Evolutionary conservation across 108 stramenopile genomes (phyloP).

Genomic region (Ochromonas danica): DNA sequence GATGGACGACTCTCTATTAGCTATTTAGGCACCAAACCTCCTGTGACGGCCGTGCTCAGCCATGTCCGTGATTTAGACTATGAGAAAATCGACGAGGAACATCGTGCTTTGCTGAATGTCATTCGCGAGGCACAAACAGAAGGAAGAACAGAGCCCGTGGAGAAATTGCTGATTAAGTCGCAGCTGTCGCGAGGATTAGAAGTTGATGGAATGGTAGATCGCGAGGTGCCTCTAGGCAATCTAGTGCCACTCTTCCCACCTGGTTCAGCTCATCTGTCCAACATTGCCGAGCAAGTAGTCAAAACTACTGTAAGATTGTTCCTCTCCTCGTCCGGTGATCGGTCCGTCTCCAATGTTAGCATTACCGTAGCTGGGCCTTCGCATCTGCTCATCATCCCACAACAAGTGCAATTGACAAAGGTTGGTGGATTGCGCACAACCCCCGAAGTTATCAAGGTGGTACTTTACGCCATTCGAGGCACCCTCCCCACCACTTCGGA

Average conservation of each 20-base stretch:
- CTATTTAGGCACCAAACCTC: slow-evolving; percentile 56
- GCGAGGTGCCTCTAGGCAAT: background rate
- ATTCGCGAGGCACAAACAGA: slow-evolving; percentile 48
- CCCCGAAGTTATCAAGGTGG: slow-evolving; percentile 25
- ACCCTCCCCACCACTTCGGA: background rate
- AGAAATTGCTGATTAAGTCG: slow-evolving; percentile 36
- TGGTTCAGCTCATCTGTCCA: background rate
- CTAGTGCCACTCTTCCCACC: background rate
- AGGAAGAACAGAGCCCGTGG: slow-evolving; percentile 33
- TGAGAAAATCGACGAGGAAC: slow-evolving; percentile 56
- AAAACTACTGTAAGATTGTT: slow-evolving; percentile 40
- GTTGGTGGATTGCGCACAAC: slow-evolving; percentile 1
- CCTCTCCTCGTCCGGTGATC: slow-evolving; percentile 40
- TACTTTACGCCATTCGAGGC: slow-evolving; percentile 3
- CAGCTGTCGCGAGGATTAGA: slow-evolving; percentile 42
- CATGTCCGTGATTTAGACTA: slow-evolving; percentile 51
- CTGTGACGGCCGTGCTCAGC: slow-evolving; percentile 34
- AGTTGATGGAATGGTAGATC: background rate
- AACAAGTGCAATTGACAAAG: background rate
- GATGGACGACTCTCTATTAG: slow-evolving; percentile 20
- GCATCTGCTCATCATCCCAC: background rate
- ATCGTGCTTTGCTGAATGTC: slow-evolving; percentile 52
- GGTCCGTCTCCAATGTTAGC: slow-evolving; percentile 34
- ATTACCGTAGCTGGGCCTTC: slow-evolving; percentile 38
- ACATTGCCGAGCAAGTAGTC: background rate